Percentiles rank a stretch among this genome's conserved stretches.
Evolutionary conservation across 768 basidiomycete genomes (phyloP).

Genomic region (Grammothele lineata): DNA sequence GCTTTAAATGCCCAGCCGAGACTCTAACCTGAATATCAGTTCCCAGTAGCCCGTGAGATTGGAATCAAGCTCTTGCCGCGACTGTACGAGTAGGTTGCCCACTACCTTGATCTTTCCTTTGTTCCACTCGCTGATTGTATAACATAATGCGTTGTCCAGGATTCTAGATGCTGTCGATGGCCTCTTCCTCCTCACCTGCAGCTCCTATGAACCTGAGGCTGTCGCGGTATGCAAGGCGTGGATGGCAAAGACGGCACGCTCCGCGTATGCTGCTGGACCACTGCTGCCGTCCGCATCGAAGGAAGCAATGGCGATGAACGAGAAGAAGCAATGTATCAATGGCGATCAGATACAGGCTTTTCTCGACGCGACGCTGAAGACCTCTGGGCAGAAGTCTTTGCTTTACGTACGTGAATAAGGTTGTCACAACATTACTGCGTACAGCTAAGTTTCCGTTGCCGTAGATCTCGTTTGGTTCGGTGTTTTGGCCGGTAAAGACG

Average conservation of each 20-base stretch:
- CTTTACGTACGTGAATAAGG: conserved; percentile 17
- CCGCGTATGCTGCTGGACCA: conserved; percentile 14
- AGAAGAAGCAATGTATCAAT: conserved; percentile 10
- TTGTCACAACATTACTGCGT: no score
- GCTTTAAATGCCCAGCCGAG: no score
- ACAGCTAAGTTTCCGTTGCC: background rate
- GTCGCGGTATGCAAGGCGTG: conserved; percentile 9
- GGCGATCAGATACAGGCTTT: conserved; percentile 13
- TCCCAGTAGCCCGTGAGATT: background rate
- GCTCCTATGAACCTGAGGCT: conserved; percentile 15
- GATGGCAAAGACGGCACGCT: conserved; percentile 12
- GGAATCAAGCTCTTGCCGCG: background rate
- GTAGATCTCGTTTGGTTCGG: conserved; percentile 23
- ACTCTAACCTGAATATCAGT: no score
- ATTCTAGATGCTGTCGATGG: conserved; percentile 12
- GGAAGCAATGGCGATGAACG: background rate
- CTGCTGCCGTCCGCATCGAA: conserved; percentile 7
- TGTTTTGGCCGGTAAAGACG: conserved; percentile 17
- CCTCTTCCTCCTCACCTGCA: conserved; percentile 10
- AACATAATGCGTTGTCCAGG: no score
- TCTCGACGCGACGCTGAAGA: conserved; percentile 11
- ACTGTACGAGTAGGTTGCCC: conserved; percentile 8
- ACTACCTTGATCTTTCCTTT: no score
- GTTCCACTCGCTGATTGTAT: no score
- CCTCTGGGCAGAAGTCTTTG: conserved; percentile 16